Evolutionary conservation across 2,329 filamentous ascomycete species (phyloP).

Genomic region (Neofusicoccum kwambonambiense): DNA sequence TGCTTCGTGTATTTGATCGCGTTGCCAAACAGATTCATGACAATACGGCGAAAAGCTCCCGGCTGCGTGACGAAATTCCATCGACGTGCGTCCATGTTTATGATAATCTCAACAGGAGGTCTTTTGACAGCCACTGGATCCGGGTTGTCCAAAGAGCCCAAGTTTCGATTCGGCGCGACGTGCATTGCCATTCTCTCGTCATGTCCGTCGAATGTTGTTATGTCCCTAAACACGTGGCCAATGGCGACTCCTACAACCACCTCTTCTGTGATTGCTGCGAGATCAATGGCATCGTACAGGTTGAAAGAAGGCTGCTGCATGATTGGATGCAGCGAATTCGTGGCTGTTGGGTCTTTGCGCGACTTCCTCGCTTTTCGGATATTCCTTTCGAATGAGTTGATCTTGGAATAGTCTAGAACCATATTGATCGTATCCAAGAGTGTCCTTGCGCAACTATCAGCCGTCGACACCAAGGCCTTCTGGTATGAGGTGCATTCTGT

Average conservation of each 20-base stretch:
- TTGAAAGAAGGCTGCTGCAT: constrained; percentile 32
- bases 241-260: constrained; percentile 55
- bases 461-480: constrained; percentile 46
- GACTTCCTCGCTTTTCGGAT: constrained; percentile 30
- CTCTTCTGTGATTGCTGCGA: constrained; percentile 52
- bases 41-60: constrained; percentile 47
- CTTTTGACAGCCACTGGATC: not conserved
- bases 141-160: not conserved
- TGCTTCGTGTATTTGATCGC: constrained; percentile 48
- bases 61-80: constrained; percentile 49
- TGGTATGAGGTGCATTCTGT: constrained; percentile 43
- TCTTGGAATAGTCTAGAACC: constrained; percentile 47
- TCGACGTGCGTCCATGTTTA: constrained; percentile 42
- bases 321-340: constrained; percentile 20
- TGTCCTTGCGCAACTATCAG: constrained; percentile 52
- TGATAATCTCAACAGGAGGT: constrained; percentile 40
- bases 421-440: constrained; percentile 51
- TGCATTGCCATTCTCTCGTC: not conserved
- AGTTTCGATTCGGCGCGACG: not conserved
- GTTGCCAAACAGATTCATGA: constrained; percentile 52
- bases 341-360: constrained; percentile 18
- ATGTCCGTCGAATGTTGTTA: constrained; percentile 13
- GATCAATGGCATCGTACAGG: constrained; percentile 37
- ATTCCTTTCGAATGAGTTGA: constrained; percentile 39
- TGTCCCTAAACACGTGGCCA: constrained; percentile 46